These are phyloP conservation scores for Xylaria longipes DNA, from an alignment of 495 filamentous ascomycete genomes.

Conservation along the genomic window DNA sequence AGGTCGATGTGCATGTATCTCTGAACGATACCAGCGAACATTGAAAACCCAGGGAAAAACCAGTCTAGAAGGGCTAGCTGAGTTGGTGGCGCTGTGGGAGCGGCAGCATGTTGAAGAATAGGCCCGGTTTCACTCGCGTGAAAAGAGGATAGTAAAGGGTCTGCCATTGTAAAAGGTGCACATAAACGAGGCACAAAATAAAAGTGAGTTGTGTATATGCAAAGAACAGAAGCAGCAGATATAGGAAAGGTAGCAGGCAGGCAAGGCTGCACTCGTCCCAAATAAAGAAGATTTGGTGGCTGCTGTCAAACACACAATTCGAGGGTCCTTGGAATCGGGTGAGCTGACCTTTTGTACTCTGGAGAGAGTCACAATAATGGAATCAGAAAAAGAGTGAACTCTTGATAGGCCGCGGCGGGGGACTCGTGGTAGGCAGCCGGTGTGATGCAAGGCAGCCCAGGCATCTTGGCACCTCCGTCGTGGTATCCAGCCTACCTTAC, in stretches of 20 bases:
- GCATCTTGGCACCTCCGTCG: slow-evolving; percentile 6
- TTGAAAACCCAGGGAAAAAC: slow-evolving; percentile 75
- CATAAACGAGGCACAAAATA: background rate
- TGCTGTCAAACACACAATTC: slow-evolving; percentile 5
- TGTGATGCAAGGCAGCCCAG: slow-evolving; percentile 6
- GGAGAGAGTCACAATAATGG: background rate
- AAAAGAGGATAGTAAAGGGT: slow-evolving; percentile 19
- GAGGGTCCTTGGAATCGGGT: background rate
- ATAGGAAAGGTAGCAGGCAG: background rate
- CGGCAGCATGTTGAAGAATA: slow-evolving; percentile 21
- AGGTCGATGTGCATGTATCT: slow-evolving; percentile 73
- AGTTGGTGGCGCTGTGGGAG: slow-evolving; percentile 18
- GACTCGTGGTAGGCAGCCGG: background rate
- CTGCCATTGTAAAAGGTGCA: slow-evolving; percentile 26
- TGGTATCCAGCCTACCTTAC: background rate
- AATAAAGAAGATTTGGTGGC: background rate
- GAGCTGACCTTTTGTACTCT: slow-evolving; percentile 2
- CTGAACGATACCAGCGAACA: slow-evolving; percentile 64
- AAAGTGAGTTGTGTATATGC: background rate
- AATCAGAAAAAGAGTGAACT: background rate
- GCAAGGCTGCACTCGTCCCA: background rate
- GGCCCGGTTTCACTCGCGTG: background rate
- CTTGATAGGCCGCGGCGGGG: background rate
- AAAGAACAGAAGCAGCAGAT: background rate
- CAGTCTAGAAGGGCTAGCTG: slow-evolving; percentile 66